These are phyloP conservation scores for Phytophthora fragariae DNA, from an alignment of 352 stramenopile genomes.

Conservation along the genomic window DNA sequence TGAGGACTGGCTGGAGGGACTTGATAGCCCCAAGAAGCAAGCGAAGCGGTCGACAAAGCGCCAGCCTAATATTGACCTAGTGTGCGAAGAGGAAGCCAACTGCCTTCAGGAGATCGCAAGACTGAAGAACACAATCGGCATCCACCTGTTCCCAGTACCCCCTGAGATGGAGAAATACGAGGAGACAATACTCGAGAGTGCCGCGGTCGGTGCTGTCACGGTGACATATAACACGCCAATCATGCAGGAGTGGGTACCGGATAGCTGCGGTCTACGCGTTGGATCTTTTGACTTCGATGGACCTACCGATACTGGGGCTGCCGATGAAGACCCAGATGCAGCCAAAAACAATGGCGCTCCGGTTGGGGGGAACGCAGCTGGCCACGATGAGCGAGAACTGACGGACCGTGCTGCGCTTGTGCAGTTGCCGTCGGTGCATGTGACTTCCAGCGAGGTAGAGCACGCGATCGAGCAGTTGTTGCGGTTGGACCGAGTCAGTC, in stretches of 20 bases:
- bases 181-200: constrained; percentile 61
- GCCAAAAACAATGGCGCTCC: constrained; percentile 2
- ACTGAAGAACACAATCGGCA: constrained; percentile 70
- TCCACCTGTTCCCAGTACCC: constrained; percentile 75
- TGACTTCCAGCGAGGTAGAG: constrained; percentile 65
- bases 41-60: constrained; percentile 21
- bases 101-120: constrained; percentile 45
- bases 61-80: constrained; percentile 63
- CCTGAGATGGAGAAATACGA: constrained; percentile 64
- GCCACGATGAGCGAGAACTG: constrained; percentile 10
- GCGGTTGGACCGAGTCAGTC: constrained; percentile 58
- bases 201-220: constrained; percentile 60
- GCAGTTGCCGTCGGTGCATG: constrained; percentile 55
- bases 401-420: constrained; percentile 24
- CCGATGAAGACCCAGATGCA: constrained; percentile 18
- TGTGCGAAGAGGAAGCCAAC: constrained; percentile 57
- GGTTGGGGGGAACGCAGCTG: constrained; percentile 3
- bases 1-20: constrained; percentile 32
- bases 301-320: background rate
- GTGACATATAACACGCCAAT: constrained; percentile 76
- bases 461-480: constrained; percentile 54
- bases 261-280: constrained; percentile 60
- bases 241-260: constrained; percentile 79
- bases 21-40: constrained; percentile 36
- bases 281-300: constrained; percentile 56